phyloP scores from a whole-genome alignment of 805 yeast genomes.

The Sporopachydermia lactativora region DNA sequence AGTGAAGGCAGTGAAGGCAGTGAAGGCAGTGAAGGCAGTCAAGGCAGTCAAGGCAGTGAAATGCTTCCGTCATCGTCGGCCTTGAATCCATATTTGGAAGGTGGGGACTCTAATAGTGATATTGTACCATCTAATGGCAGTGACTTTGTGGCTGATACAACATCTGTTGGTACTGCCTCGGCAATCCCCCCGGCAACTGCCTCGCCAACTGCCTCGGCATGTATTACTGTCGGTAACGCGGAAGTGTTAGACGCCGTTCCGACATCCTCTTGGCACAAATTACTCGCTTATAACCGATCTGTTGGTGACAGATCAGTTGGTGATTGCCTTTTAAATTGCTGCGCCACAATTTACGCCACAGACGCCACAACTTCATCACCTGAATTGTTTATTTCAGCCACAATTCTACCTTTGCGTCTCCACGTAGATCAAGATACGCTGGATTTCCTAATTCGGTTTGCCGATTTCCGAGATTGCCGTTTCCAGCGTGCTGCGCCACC shows the following conservation, averaged over 20 bases:
- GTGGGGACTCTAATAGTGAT: too few relatives aligned
- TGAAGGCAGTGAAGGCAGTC: too few relatives aligned
- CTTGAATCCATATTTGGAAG: too few relatives aligned
- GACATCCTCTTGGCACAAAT: constrained; percentile 84
- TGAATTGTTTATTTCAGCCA: constrained; percentile 42
- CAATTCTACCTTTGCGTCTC: constrained; percentile 60
- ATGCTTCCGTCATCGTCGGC: too few relatives aligned
- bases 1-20: too few relatives aligned
- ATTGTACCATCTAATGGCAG: too few relatives aligned
- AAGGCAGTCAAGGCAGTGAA: too few relatives aligned
- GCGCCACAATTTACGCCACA: constrained; percentile 50
- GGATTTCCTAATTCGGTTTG: constrained; percentile 68
- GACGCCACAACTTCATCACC: constrained; percentile 47
- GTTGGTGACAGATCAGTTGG: constrained; percentile 61
- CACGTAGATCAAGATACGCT: constrained; percentile 90
- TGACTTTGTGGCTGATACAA: too few relatives aligned
- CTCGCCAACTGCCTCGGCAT: constrained; percentile 35
- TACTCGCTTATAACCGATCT: constrained; percentile 53
- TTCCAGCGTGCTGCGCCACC: constrained; percentile 21
- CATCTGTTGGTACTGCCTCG: too few relatives aligned
- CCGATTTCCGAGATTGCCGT: constrained; percentile 62
- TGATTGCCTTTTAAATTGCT: constrained; percentile 43
- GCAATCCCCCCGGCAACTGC: too few relatives aligned
- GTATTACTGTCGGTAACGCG: constrained; percentile 36
- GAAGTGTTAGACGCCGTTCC: constrained; percentile 66